phyloP scores from a whole-genome alignment of 1,284 basidiomycete species.

The Nidula niveotomentosa region DNA sequence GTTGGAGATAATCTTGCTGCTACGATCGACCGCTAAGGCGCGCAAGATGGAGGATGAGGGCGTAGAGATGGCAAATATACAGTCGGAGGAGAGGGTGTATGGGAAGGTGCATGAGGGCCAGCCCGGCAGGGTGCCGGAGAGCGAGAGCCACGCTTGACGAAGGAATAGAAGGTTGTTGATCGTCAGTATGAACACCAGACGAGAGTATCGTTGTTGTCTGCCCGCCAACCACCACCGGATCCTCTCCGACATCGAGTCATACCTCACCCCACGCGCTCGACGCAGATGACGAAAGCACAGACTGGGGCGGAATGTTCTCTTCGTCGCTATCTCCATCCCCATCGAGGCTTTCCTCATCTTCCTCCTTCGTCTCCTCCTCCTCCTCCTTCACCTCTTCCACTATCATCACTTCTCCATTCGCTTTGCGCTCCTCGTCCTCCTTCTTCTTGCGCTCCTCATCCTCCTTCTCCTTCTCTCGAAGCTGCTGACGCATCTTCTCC shows the following conservation, averaged over 20 bases:
- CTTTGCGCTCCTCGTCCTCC: constrained; percentile 26
- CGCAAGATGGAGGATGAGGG: constrained; percentile 35
- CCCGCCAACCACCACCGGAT: not conserved
- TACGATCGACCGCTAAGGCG: no score
- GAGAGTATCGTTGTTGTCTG: constrained; percentile 3
- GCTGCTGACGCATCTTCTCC: constrained; percentile 41
- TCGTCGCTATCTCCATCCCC: constrained; percentile 16
- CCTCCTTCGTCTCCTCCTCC: constrained; percentile 12
- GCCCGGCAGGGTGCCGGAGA: constrained; percentile 4
- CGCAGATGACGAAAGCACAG: constrained; percentile 5
- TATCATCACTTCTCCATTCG: constrained; percentile 14
- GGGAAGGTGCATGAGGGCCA: constrained; percentile 33
- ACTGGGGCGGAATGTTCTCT: constrained; percentile 19
- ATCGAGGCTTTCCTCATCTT: constrained; percentile 11
- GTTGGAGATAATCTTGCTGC: no score
- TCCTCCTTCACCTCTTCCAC: constrained; percentile 33
- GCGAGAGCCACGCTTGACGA: constrained; percentile 11
- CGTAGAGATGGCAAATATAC: constrained; percentile 53
- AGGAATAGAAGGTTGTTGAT: constrained; percentile 12
- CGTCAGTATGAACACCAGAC: not conserved
- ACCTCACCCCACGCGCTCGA: constrained; percentile 15
- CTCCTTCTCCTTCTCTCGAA: constrained; percentile 41
- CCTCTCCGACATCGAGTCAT: constrained; percentile 19
- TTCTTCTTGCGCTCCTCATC: constrained; percentile 42
- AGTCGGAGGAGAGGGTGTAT: constrained; percentile 44